A percentile compares a stretch with the other conserved stretches of the same genome.
Conservation (phyloP, 192 early-diverging fungal species). For the Backusella liffmaniae region DNA sequence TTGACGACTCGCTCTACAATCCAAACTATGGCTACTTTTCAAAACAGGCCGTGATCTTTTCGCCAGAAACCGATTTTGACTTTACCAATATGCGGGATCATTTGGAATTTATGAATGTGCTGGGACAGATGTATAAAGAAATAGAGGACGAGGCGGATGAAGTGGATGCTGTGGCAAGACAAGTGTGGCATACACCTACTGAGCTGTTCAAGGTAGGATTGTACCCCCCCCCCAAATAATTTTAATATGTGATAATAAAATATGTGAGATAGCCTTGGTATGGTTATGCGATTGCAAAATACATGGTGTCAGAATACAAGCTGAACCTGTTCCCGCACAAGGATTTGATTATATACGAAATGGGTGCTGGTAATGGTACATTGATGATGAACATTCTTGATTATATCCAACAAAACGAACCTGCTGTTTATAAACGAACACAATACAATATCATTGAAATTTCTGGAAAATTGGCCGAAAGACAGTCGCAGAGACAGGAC, state of each 20-base stretch:
- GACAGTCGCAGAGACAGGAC: conserved; percentile 56
- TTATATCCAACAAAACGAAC: conserved; percentile 74
- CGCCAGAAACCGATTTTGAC: conserved; percentile 58
- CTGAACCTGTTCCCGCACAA: conserved; percentile 54
- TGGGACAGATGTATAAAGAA: conserved; percentile 76
- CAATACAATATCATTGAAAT: conserved; percentile 95
- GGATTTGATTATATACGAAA: conserved; percentile 88
- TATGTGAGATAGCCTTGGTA: conserved; percentile 73
- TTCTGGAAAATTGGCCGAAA: conserved; percentile 73
- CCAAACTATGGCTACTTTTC: conserved; percentile 97
- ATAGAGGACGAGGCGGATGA: conserved; percentile 76
- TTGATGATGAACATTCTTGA: conserved; percentile 93
- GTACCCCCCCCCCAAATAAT: neutral
- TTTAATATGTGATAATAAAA: neutral
- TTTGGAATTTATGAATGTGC: conserved; percentile 68
- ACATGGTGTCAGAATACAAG: conserved; percentile 80
- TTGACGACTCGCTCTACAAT: conserved; percentile 95
- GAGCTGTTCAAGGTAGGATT: conserved; percentile 81
- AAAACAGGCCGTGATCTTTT: conserved; percentile 85
- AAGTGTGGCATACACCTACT: conserved; percentile 98
- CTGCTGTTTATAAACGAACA: conserved; percentile 74
- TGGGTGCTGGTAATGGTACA: conserved; percentile 97
- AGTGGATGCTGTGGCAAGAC: conserved; percentile 72
- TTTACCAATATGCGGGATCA: conserved; percentile 67
- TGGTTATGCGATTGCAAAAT: conserved; percentile 87